Evolutionary conservation across 2,329 filamentous ascomycete species (phyloP).

Genomic region (Akanthomyces lecanii): DNA sequence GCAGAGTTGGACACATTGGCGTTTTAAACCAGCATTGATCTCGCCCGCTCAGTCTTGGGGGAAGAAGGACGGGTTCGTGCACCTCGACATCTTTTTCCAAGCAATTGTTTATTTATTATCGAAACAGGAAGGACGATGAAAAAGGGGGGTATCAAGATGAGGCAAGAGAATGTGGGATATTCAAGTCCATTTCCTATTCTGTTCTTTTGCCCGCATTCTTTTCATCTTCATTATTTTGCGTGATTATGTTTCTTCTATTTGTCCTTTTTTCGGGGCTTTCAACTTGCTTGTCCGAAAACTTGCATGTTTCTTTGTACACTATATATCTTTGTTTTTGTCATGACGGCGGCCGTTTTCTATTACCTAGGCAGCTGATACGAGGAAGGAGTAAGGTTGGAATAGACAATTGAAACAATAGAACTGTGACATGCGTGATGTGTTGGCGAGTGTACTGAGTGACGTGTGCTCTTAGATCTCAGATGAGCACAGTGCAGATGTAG

Average conservation of each 20-base stretch:
- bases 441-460: neutral
- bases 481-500: neutral
- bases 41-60: neutral
- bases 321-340: constrained; percentile 9
- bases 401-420: constrained; percentile 5
- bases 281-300: too few relatives aligned
- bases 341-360: neutral
- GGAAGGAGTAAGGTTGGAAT: constrained; percentile 12
- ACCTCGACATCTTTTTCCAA: neutral
- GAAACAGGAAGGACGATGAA: neutral
- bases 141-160: constrained; percentile 5
- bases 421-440: neutral
- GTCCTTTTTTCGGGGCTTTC: too few relatives aligned
- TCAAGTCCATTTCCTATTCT: neutral
- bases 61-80: neutral
- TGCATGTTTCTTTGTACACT: constrained; percentile 4
- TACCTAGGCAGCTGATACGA: neutral
- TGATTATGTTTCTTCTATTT: neutral
- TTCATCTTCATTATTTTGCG: neutral
- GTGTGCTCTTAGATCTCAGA: neutral
- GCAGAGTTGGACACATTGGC: constrained; percentile 7
- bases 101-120: neutral
- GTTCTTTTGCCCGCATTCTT: neutral
- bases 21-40: constrained; percentile 9
- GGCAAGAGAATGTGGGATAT: neutral